Percentiles rank a stretch among this genome's conserved stretches.
phyloP scores from a whole-genome alignment of 345 rosid species.

The Barbarea vulgaris region DNA sequence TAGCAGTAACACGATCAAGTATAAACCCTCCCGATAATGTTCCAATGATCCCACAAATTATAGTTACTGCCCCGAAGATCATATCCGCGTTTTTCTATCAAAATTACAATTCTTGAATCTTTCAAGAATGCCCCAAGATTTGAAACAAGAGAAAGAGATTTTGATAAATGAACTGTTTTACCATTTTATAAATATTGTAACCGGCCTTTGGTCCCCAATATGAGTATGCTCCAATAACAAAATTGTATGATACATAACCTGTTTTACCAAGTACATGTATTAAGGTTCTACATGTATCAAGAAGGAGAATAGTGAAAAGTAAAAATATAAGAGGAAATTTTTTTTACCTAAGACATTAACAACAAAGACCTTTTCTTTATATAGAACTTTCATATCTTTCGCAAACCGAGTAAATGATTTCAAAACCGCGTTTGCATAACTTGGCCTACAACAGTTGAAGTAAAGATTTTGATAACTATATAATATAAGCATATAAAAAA shows the following conservation, averaged over 20 bases:
- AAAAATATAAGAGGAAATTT: not conserved
- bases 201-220: conserved; percentile 99
- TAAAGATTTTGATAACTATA: not conserved
- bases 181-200: conserved; percentile 81
- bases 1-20: conserved; percentile 68
- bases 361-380: conserved; percentile 29
- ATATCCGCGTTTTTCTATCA: conserved; percentile 62
- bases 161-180: not conserved
- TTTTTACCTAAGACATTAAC: conserved; percentile 35
- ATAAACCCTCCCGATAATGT: conserved; percentile 73
- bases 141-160: not conserved
- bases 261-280: not conserved
- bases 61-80: conserved; percentile 88
- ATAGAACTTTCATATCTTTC: conserved; percentile 32
- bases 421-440: not conserved
- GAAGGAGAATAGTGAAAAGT: not conserved
- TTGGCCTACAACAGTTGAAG: conserved; percentile 8
- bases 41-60: conserved; percentile 84
- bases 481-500: not conserved
- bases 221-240: conserved; percentile 95
- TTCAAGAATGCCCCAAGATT: not conserved
- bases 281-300: too few species aligned
- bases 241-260: conserved; percentile 74
- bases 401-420: conserved; percentile 17
- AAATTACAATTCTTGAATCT: not conserved